These are phyloP conservation scores for Pseudogymnoascus sp. DNA, from an alignment of 2,329 filamentous ascomycete species.

Conservation along the genomic window DNA sequence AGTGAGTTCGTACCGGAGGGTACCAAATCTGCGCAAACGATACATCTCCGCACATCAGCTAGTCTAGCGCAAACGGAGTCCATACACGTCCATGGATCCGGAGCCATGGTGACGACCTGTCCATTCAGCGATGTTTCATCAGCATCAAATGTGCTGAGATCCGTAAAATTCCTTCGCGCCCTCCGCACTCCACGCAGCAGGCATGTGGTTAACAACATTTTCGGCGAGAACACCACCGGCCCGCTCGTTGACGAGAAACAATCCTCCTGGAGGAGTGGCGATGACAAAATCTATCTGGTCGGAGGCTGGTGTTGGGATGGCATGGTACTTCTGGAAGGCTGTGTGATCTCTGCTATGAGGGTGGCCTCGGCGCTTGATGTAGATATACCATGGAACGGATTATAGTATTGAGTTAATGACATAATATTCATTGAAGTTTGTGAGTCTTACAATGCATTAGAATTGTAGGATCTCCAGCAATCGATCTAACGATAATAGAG, in stretches of 20 bases:
- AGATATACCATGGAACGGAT: slow-evolving; percentile 33
- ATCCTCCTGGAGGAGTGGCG: slow-evolving; percentile 45
- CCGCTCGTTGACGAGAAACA: slow-evolving; percentile 21
- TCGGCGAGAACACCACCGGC: slow-evolving; percentile 24
- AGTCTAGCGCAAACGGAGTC: slow-evolving; percentile 35
- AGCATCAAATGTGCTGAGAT: slow-evolving; percentile 37
- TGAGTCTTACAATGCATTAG: not conserved
- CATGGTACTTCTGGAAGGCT: slow-evolving; percentile 57
- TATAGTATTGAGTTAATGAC: not conserved
- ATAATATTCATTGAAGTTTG: not conserved
- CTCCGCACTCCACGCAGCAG: slow-evolving; percentile 45
- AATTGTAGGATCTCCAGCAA: not conserved
- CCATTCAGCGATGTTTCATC: slow-evolving; percentile 34
- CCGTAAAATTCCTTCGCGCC: slow-evolving; percentile 46
- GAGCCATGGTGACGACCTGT: slow-evolving; percentile 48
- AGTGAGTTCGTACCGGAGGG: slow-evolving; percentile 14
- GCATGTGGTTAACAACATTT: slow-evolving; percentile 41
- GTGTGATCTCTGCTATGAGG: slow-evolving; percentile 51
- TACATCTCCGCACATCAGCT: slow-evolving; percentile 23
- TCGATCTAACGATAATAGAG: slow-evolving; percentile 1
- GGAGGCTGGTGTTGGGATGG: slow-evolving; percentile 62
- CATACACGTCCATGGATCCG: slow-evolving; percentile 45
- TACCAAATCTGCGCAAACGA: slow-evolving; percentile 23
- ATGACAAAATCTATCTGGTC: slow-evolving; percentile 48
- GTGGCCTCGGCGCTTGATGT: slow-evolving; percentile 49